phyloP scores from a whole-genome alignment of 2,329 filamentous ascomycete genomes.

The Trichoderma harzianum region DNA sequence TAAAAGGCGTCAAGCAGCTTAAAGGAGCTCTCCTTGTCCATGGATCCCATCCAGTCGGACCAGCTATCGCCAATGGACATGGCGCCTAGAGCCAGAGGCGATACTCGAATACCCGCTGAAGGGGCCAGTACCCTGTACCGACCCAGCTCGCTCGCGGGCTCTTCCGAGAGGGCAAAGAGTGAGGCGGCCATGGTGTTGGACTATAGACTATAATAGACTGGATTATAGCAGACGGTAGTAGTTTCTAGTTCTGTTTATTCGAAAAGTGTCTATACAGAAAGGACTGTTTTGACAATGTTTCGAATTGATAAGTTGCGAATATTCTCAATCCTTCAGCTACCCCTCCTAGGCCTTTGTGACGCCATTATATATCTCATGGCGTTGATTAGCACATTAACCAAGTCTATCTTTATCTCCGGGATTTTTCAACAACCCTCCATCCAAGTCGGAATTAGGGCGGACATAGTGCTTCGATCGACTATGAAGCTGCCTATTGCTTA shows the following conservation, averaged over 20 bases:
- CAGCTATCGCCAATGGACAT: constrained; percentile 14
- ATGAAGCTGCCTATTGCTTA: not conserved
- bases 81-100: constrained; percentile 4
- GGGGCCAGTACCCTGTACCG: not conserved
- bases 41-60: not conserved
- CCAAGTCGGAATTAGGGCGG: constrained; percentile 9
- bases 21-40: constrained; percentile 6
- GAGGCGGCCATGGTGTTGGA: not conserved
- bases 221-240: no score
- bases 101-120: not conserved
- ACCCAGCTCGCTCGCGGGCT: not conserved
- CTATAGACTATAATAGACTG: no score
- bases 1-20: constrained; percentile 13
- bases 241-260: not conserved
- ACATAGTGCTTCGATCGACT: not conserved
- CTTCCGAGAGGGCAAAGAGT: not conserved
- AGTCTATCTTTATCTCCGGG: constrained; percentile 1
- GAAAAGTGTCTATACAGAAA: not conserved
- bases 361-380: constrained; percentile 5
- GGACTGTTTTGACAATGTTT: not conserved
- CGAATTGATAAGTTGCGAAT: not conserved
- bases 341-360: not conserved
- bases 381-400: not conserved
- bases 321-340: not conserved
- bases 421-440: not conserved